Conservation (phyloP, 371 early-diverging fungal genomes). For the Haplosporangium sp. region DNA sequence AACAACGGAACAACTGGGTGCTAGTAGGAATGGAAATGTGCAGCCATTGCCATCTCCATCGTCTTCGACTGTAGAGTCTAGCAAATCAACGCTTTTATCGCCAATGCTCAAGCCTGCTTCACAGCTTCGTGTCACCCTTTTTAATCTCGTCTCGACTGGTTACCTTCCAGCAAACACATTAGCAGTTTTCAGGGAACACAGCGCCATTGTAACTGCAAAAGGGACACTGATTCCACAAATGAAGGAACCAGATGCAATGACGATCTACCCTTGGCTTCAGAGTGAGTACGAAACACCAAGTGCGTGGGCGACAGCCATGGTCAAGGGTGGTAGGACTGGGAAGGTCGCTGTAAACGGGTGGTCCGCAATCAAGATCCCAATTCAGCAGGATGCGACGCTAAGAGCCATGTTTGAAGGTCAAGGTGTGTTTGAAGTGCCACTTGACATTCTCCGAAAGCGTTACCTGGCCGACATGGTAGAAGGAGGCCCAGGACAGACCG, state of each 20-base stretch:
- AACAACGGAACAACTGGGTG: background rate
- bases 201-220: conserved; percentile 55
- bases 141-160: conserved; percentile 42
- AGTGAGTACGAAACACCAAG: conserved; percentile 64
- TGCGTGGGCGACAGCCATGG: conserved; percentile 68
- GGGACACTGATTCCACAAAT: conserved; percentile 57
- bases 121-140: conserved; percentile 42
- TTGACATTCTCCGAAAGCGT: conserved; percentile 60
- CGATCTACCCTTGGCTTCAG: conserved; percentile 53
- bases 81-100: conserved; percentile 15
- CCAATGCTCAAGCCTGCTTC: conserved; percentile 24
- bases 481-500: conserved; percentile 3
- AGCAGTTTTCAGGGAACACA: conserved; percentile 56
- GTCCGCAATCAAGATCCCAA: conserved; percentile 63
- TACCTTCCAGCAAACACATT: conserved; percentile 40
- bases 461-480: conserved; percentile 38
- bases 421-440: conserved; percentile 47
- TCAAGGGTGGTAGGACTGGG: conserved; percentile 55
- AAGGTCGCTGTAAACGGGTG: conserved; percentile 67
- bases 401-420: conserved; percentile 34
- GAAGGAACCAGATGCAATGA: conserved; percentile 23
- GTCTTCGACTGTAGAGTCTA: background rate
- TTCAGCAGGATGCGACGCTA: conserved; percentile 36
- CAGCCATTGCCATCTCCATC: conserved; percentile 3
- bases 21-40: background rate